Evolutionary conservation across 2,329 filamentous ascomycete genomes (phyloP).

Genomic region (Verticillium nubilum): DNA sequence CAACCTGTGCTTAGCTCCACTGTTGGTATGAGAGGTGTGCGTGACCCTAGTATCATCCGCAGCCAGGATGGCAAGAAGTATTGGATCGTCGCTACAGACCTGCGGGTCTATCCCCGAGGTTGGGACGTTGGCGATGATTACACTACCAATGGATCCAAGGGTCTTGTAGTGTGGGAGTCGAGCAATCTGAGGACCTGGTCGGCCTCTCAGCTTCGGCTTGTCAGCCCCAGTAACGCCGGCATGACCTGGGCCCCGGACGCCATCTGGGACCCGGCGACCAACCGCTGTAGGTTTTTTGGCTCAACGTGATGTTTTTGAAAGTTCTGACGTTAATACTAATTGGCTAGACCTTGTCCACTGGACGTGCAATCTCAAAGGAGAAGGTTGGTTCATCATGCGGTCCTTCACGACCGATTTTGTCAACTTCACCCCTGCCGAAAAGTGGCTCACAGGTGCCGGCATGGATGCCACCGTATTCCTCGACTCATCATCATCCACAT

Average conservation of each 20-base stretch:
- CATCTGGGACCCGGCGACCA: constrained; percentile 23
- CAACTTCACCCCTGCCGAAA: constrained; percentile 8
- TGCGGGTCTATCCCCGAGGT: constrained; percentile 24
- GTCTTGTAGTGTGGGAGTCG: constrained; percentile 34
- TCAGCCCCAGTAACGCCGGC: constrained; percentile 30
- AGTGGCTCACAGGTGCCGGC: constrained; percentile 3
- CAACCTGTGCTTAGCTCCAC: constrained; percentile 29
- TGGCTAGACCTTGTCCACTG: constrained; percentile 2
- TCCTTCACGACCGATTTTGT: constrained; percentile 10
- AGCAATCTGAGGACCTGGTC: constrained; percentile 32
- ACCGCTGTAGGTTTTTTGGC: neutral
- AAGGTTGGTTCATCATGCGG: constrained; percentile 8
- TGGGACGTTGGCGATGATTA: constrained; percentile 16
- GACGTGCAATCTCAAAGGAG: constrained; percentile 8
- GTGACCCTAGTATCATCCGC: constrained; percentile 37
- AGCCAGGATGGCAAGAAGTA: constrained; percentile 30
- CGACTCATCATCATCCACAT: constrained; percentile 3
- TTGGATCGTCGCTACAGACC: constrained; percentile 34
- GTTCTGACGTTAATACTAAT: neutral
- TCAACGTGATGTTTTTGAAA: neutral
- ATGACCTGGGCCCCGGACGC: constrained; percentile 36
- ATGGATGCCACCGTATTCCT: constrained; percentile 11
- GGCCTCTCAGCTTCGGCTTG: constrained; percentile 29
- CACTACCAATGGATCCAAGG: constrained; percentile 19
- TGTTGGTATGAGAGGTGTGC: constrained; percentile 30